Conservation (phyloP, 2,329 filamentous ascomycete species). For the Mollisiaceae sp. region DNA sequence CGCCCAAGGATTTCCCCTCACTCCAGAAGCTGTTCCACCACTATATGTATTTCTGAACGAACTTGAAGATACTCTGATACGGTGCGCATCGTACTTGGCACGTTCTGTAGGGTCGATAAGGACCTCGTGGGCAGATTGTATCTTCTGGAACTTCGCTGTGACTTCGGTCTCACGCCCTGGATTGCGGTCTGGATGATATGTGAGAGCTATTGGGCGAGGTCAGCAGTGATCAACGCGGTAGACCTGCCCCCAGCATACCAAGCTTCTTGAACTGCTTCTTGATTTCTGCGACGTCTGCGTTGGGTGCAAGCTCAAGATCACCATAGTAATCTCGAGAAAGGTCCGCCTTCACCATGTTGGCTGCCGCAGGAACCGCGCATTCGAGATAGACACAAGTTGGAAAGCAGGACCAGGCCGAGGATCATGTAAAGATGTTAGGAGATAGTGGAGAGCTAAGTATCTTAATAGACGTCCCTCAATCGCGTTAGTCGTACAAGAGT, state of each 20-base stretch:
- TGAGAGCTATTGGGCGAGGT: conserved; percentile 54
- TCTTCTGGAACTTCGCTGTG: conserved; percentile 71
- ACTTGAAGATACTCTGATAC: conserved; percentile 24
- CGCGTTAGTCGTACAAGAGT: conserved; percentile 10
- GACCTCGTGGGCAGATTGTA: conserved; percentile 73
- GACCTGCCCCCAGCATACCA: conserved; percentile 46
- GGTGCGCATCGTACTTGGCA: conserved; percentile 42
- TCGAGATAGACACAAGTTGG: not conserved
- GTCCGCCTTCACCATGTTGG: conserved; percentile 43
- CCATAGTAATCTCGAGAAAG: conserved; percentile 65
- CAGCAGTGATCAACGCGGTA: conserved; percentile 16
- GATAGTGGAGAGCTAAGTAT: not conserved
- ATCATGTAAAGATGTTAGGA: conserved; percentile 13
- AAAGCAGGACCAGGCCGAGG: not conserved
- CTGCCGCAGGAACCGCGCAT: not conserved
- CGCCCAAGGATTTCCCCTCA: conserved; percentile 43
- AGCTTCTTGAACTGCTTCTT: conserved; percentile 74
- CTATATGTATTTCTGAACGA: conserved; percentile 28
- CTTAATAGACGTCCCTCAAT: conserved; percentile 4
- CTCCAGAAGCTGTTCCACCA: conserved; percentile 29
- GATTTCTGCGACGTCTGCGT: conserved; percentile 66
- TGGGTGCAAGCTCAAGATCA: conserved; percentile 65
- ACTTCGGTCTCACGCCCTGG: conserved; percentile 69
- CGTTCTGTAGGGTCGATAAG: conserved; percentile 50
- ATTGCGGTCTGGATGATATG: conserved; percentile 75